Evolutionary conservation across 495 filamentous ascomycete genomes (phyloP).

Genomic region (Filosporella fistucella): DNA sequence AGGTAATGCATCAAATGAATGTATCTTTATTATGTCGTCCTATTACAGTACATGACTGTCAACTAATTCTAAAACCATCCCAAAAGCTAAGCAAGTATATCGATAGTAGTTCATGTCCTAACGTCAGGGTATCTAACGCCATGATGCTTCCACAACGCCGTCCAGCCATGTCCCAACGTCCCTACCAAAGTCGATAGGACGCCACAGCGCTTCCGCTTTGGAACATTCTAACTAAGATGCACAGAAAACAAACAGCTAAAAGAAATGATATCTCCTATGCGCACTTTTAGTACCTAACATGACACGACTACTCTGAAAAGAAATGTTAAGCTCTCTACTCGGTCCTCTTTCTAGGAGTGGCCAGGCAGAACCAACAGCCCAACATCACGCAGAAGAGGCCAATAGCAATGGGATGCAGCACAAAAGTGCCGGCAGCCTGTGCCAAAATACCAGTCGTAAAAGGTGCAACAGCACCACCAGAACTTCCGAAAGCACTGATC

Average conservation of each 20-base stretch:
- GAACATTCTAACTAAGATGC: neutral
- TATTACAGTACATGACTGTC: too few species aligned
- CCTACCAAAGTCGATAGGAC: neutral
- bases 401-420: slow-evolving; percentile 70
- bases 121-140: slow-evolving; percentile 8
- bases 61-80: neutral
- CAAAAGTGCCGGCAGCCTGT: slow-evolving; percentile 63
- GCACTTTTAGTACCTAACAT: neutral
- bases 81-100: neutral
- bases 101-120: slow-evolving; percentile 8
- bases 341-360: slow-evolving; percentile 47
- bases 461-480: slow-evolving; percentile 68
- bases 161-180: slow-evolving; percentile 11
- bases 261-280: neutral
- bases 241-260: neutral
- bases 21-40: too few species aligned
- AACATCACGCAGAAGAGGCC: slow-evolving; percentile 67
- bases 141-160: slow-evolving; percentile 7
- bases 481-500: slow-evolving; percentile 68
- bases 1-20: too few species aligned
- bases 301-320: too few species aligned
- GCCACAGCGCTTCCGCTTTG: slow-evolving; percentile 13
- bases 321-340: too few species aligned
- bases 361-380: slow-evolving; percentile 57
- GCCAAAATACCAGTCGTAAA: slow-evolving; percentile 72